Percentiles rank a stretch among this genome's conserved stretches.
Conservation (phyloP, 2,329 filamentous ascomycete genomes). For the Paracorniculantispora psalliotae region DNA sequence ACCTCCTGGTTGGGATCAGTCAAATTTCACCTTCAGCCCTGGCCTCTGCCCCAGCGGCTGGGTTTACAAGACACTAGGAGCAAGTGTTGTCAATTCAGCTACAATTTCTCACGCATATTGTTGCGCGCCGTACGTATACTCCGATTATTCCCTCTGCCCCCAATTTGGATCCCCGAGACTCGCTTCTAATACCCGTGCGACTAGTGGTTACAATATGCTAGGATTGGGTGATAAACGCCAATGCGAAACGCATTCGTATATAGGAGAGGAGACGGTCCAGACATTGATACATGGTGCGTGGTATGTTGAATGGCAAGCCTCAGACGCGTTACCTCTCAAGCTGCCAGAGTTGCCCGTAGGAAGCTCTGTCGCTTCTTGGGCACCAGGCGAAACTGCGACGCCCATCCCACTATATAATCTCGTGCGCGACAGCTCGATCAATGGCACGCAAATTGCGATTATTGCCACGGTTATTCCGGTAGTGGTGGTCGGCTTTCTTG, state of each 20-base stretch:
- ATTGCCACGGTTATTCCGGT: background rate
- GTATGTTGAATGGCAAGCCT: background rate
- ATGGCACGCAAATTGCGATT: background rate
- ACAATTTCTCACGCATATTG: background rate
- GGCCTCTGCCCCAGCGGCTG: background rate
- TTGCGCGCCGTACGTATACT: background rate
- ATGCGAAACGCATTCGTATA: background rate
- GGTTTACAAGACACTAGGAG: background rate
- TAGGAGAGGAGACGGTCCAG: background rate
- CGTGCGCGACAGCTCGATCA: background rate
- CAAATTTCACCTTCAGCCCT: background rate
- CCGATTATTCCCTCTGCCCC: background rate
- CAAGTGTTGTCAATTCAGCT: background rate
- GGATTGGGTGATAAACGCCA: background rate
- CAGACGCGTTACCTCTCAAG: background rate
- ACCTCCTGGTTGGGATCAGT: background rate
- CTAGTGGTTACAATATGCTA: background rate
- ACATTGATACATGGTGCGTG: background rate
- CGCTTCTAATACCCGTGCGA: background rate
- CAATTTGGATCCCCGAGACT: background rate
- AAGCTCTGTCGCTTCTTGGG: background rate
- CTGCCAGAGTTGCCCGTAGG: background rate
- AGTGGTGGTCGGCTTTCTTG: background rate
- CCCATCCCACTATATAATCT: background rate
- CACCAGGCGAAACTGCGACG: background rate